Percentiles rank a stretch among this genome's conserved stretches.
These are phyloP conservation scores for Pelargonium nanum DNA, from an alignment of 345 rosid genomes.

Conservation along the genomic window DNA sequence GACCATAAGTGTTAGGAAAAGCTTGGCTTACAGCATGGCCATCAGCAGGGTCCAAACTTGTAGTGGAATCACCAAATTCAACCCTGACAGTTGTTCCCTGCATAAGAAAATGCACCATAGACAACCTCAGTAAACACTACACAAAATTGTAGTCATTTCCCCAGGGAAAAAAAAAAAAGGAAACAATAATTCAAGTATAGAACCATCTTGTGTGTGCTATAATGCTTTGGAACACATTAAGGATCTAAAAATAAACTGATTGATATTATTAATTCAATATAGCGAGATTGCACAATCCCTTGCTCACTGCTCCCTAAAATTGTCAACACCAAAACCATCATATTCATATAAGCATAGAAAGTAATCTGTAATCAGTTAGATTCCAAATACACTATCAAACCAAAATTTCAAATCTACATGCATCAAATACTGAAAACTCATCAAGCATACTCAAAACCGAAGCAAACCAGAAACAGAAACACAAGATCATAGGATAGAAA, in stretches of 20 bases:
- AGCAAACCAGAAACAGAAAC: not conserved
- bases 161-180: not conserved
- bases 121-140: not conserved
- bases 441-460: not conserved
- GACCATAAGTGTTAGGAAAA: conserved; percentile 80
- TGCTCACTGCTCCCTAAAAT: not conserved
- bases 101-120: conserved; percentile 1
- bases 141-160: not conserved
- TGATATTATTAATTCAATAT: no score
- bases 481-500: not conserved
- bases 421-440: not conserved
- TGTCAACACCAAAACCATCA: not conserved
- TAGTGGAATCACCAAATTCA: conserved; percentile 77
- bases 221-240: not conserved
- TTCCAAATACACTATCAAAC: not conserved
- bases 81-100: conserved; percentile 98
- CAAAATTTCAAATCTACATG: not conserved
- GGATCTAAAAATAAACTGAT: not conserved
- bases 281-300: not conserved
- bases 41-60: conserved; percentile 55
- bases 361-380: not conserved
- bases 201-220: not conserved
- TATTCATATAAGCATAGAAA: not conserved
- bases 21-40: conserved; percentile 50
- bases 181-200: not conserved